A percentile compares a stretch with the other conserved stretches of the same genome.
Conservation (phyloP, 306 rosid genomes). For the Alnus rubra region DNA sequence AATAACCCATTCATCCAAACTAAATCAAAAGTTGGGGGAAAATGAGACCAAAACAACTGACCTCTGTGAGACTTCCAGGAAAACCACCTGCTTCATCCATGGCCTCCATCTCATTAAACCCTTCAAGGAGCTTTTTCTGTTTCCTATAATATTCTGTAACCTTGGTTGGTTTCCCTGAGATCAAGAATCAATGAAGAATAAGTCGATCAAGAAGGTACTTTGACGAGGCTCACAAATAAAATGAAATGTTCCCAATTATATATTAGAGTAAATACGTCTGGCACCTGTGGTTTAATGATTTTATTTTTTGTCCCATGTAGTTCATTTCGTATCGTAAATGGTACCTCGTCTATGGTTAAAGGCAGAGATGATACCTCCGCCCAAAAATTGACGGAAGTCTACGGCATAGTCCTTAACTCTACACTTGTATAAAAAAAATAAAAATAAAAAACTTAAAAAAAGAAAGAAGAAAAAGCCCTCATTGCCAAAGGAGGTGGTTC, state of each 20-base stretch:
- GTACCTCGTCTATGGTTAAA: no score
- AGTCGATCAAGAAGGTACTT: neutral
- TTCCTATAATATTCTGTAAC: slow-evolving; percentile 71
- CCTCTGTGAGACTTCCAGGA: slow-evolving; percentile 74
- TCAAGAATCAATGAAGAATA: neutral
- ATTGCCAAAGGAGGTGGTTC: no score
- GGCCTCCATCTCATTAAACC: slow-evolving; percentile 74
- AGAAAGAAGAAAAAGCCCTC: no score
- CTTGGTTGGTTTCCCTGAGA: slow-evolving; percentile 52
- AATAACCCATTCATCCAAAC: neutral
- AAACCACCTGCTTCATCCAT: slow-evolving; percentile 56
- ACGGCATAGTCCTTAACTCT: no score
- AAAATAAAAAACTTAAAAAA: no score
- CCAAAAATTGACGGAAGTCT: no score
- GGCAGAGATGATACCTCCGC: no score
- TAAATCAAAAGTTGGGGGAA: neutral
- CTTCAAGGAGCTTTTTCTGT: slow-evolving; percentile 77
- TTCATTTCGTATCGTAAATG: no score
- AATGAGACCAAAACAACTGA: slow-evolving; percentile 25
- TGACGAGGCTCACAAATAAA: neutral
- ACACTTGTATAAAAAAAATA: no score
- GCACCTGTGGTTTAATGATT: no score
- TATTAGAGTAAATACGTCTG: no score
- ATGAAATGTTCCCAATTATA: neutral
- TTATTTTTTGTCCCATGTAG: no score